Evolutionary conservation across 208 protist genomes (phyloP).

Genomic region (Acanthamoeba sp.): DNA sequence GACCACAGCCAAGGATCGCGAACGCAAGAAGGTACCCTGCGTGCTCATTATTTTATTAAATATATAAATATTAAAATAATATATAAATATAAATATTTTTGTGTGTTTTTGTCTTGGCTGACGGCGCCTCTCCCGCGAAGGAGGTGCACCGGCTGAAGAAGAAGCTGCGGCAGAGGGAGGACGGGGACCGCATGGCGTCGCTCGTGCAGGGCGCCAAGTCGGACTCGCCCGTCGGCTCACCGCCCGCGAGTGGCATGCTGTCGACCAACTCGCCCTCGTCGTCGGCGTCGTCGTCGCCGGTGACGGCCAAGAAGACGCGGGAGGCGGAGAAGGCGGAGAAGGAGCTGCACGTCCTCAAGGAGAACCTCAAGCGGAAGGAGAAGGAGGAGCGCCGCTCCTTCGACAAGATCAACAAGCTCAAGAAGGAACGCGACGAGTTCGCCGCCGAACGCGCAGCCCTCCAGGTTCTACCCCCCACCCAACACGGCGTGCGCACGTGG

Average conservation of each 20-base stretch:
- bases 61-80: too few species aligned
- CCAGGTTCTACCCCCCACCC: not conserved
- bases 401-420: conserved; percentile 35
- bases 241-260: not conserved
- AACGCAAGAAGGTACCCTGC: not conserved
- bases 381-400: not conserved
- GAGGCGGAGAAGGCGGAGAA: not conserved
- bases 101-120: not conserved
- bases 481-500: not conserved
- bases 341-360: conserved; percentile 16
- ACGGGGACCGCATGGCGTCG: not conserved
- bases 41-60: too few species aligned
- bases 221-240: not conserved
- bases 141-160: not conserved
- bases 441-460: not conserved
- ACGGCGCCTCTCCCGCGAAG: not conserved
- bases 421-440: conserved; percentile 27
- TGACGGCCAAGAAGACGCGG: not conserved
- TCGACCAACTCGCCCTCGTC: not conserved
- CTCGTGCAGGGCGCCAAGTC: not conserved
- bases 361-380: conserved; percentile 22
- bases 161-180: not conserved
- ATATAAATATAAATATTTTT: too few species aligned
- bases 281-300: not conserved
- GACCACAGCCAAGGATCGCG: not conserved